Evolutionary conservation across 2,329 filamentous ascomycete genomes (phyloP).

Genomic region (Sporothrix humicola): DNA sequence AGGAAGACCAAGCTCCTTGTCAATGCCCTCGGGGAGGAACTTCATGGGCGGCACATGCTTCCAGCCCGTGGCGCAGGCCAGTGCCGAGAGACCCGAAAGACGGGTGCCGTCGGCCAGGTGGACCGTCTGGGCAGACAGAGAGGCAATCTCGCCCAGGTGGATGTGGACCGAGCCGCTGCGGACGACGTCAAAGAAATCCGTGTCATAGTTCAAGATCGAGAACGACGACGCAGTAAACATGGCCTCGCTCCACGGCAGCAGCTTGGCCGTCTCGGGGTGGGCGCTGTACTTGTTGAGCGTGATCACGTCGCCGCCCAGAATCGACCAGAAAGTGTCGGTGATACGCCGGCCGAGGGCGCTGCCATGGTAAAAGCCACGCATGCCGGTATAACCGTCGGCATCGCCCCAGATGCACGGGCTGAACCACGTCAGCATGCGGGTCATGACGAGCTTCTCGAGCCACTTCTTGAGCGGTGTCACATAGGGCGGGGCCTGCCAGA

Average conservation of each 20-base stretch:
- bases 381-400: slow-evolving; percentile 62
- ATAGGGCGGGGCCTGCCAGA: slow-evolving; percentile 63
- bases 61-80: slow-evolving; percentile 67
- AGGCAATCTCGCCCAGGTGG: slow-evolving; percentile 58
- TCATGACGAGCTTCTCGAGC: slow-evolving; percentile 70
- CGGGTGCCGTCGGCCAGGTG: slow-evolving; percentile 56
- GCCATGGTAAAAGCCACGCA: slow-evolving; percentile 62
- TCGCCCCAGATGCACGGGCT: slow-evolving; percentile 75
- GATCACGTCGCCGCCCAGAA: slow-evolving; percentile 62
- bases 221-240: slow-evolving; percentile 62
- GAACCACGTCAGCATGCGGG: slow-evolving; percentile 73
- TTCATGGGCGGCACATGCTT: slow-evolving; percentile 57
- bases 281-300: slow-evolving; percentile 59
- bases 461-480: slow-evolving; percentile 71
- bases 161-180: slow-evolving; percentile 58
- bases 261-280: slow-evolving; percentile 58
- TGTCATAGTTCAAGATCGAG: slow-evolving; percentile 66
- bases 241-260: slow-evolving; percentile 58
- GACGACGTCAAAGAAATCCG: slow-evolving; percentile 63
- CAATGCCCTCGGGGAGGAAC: slow-evolving; percentile 57
- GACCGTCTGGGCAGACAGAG: slow-evolving; percentile 53
- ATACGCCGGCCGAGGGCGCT: slow-evolving; percentile 62
- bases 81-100: slow-evolving; percentile 53
- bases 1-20: slow-evolving; percentile 57
- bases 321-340: slow-evolving; percentile 62